These are phyloP conservation scores for Cladosporium phlei DNA, from an alignment of 2,329 filamentous ascomycete species.

Conservation along the genomic window DNA sequence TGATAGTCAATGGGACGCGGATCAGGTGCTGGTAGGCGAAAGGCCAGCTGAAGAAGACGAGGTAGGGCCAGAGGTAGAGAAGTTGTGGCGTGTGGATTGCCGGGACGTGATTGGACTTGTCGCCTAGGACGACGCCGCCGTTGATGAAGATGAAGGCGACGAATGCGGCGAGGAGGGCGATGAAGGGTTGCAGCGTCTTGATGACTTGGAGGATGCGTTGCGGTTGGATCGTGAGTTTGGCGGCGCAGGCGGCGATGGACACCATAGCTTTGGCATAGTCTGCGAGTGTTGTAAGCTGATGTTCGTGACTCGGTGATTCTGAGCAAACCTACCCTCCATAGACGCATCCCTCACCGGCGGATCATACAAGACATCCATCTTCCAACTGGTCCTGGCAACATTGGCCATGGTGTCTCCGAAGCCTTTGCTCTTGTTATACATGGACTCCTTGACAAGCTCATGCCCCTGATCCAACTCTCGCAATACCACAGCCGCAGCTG, in stretches of 20 bases:
- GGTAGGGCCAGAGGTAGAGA: slow-evolving; percentile 90
- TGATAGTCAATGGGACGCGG: slow-evolving; percentile 23
- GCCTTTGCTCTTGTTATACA: slow-evolving; percentile 26
- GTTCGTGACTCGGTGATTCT: neutral
- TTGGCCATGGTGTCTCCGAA: slow-evolving; percentile 28
- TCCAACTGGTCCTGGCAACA: slow-evolving; percentile 33
- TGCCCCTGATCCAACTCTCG: slow-evolving; percentile 51
- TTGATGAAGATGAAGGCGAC: slow-evolving; percentile 77
- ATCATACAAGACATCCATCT: slow-evolving; percentile 46
- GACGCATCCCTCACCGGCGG: slow-evolving; percentile 45
- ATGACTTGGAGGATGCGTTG: slow-evolving; percentile 19
- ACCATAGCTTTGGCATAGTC: slow-evolving; percentile 50
- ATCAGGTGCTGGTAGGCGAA: slow-evolving; percentile 59
- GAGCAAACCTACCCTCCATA: slow-evolving; percentile 41
- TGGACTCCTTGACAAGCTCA: slow-evolving; percentile 39
- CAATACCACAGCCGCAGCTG: slow-evolving; percentile 49
- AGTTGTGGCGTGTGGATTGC: slow-evolving; percentile 87
- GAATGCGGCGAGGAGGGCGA: slow-evolving; percentile 64
- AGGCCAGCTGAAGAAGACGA: slow-evolving; percentile 83
- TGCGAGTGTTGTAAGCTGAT: slow-evolving; percentile 18
- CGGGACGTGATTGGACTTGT: slow-evolving; percentile 90
- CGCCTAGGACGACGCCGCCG: slow-evolving; percentile 84
- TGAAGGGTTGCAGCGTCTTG: slow-evolving; percentile 40
- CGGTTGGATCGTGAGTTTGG: slow-evolving; percentile 37
- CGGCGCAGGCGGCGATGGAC: slow-evolving; percentile 59